Percentiles rank a stretch among this genome's conserved stretches.
phyloP scores from a whole-genome alignment of 106 monocot species.

The Dendrobium catenatum region DNA sequence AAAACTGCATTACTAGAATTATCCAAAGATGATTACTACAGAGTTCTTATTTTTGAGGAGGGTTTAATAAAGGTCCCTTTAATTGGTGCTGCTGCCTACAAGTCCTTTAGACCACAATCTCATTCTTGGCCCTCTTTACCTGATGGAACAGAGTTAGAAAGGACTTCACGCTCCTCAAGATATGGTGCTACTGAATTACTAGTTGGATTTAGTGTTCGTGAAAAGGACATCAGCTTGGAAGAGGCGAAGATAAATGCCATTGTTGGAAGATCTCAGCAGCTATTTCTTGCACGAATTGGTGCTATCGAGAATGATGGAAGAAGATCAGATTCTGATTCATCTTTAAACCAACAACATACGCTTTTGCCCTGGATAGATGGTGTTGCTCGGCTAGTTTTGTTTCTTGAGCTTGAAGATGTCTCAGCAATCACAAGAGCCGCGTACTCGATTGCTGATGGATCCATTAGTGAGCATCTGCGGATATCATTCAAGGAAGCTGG shows the following conservation, averaged over 20 bases:
- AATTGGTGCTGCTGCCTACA: constrained; percentile 61
- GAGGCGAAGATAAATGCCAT: constrained; percentile 72
- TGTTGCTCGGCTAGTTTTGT: constrained; percentile 76
- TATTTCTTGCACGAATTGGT: constrained; percentile 86
- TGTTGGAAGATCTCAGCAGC: constrained; percentile 84
- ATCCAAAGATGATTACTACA: constrained; percentile 64
- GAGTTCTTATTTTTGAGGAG: constrained; percentile 67
- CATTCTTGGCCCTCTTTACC: constrained; percentile 88
- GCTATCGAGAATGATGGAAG: constrained; percentile 63
- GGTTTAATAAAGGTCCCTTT: constrained; percentile 67
- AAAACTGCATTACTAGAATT: constrained; percentile 65
- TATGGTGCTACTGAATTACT: constrained; percentile 87
- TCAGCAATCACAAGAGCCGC: constrained; percentile 69
- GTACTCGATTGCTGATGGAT: constrained; percentile 62
- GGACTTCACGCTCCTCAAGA: constrained; percentile 47
- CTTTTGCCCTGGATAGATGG: constrained; percentile 77
- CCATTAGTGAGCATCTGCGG: constrained; percentile 56
- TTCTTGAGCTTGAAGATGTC: constrained; percentile 75
- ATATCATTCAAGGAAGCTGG: constrained; percentile 88
- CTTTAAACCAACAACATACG: constrained; percentile 30
- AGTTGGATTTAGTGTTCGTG: constrained; percentile 51
- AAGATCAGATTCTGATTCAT: constrained; percentile 14
- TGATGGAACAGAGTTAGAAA: constrained; percentile 64
- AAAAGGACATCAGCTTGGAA: constrained; percentile 39
- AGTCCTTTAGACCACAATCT: constrained; percentile 47